A percentile compares a stretch with the other conserved stretches of the same genome.
Evolutionary conservation across 2,329 filamentous ascomycete species (phyloP).

Genomic region (Hypoxylon sp.): DNA sequence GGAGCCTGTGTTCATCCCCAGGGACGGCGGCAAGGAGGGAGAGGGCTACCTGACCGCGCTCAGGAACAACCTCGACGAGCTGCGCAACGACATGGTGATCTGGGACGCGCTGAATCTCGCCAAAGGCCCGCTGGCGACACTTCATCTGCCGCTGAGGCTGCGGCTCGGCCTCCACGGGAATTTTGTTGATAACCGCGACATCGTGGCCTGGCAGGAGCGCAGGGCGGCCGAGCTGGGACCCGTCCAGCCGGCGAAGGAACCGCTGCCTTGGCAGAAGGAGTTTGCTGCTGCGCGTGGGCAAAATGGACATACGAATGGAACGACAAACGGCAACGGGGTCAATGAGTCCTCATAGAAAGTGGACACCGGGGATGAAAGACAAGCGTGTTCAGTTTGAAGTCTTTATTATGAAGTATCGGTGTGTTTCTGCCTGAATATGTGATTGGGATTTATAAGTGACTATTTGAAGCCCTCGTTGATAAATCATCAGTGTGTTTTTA

Average conservation of each 20-base stretch:
- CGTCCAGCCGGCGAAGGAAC: constrained; percentile 52
- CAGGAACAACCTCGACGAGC: constrained; percentile 59
- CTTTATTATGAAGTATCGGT: neutral
- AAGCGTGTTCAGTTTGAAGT: neutral
- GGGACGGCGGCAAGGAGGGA: constrained; percentile 57
- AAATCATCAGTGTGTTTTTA: no score
- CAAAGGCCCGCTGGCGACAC: constrained; percentile 54
- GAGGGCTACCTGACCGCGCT: constrained; percentile 63
- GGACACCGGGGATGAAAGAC: neutral
- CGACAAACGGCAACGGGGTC: constrained; percentile 21
- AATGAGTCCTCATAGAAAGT: constrained; percentile 20
- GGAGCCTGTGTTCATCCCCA: constrained; percentile 65
- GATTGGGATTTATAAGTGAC: no score
- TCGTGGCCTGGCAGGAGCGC: constrained; percentile 57
- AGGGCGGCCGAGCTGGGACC: constrained; percentile 56
- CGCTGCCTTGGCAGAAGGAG: constrained; percentile 55
- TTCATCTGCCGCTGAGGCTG: constrained; percentile 57
- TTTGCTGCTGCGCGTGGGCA: constrained; percentile 22
- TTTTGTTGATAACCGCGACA: constrained; percentile 57
- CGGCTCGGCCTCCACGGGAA: constrained; percentile 58
- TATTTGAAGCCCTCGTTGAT: no score
- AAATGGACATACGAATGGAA: constrained; percentile 28
- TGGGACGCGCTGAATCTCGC: constrained; percentile 56
- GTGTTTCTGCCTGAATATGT: no score
- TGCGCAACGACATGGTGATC: constrained; percentile 59